A percentile compares a stretch with the other conserved stretches of the same genome.
Conservation (phyloP, 257 asterid species). For the Solanum chiquidenum region DNA sequence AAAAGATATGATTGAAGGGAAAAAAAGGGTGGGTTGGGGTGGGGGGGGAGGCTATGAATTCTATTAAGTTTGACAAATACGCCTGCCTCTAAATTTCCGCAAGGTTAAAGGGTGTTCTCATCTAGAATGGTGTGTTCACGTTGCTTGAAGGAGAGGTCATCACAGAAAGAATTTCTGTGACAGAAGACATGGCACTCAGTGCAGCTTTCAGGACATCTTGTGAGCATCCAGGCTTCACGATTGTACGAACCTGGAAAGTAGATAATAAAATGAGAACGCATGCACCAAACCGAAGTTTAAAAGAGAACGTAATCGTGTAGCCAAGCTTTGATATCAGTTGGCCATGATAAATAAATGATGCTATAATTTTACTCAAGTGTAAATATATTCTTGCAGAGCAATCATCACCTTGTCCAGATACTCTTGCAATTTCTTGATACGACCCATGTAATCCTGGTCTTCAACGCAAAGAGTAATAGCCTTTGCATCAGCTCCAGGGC, state of each 20-base stretch:
- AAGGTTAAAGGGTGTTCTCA: not conserved
- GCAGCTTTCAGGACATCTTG: conserved; percentile 96
- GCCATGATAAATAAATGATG: not conserved
- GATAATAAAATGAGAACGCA: not conserved
- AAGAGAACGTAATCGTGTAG: not conserved
- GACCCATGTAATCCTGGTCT: conserved; percentile 88
- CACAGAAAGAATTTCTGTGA: conserved; percentile 64
- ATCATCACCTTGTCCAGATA: conserved; percentile 44
- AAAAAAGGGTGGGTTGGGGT: no score
- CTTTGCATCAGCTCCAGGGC: conserved; percentile 89
- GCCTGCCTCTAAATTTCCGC: not conserved
- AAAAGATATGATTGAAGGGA: not conserved
- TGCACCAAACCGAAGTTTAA: not conserved
- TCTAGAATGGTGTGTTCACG: conserved; percentile 41
- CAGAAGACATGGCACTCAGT: conserved; percentile 85
- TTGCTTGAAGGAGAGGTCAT: conserved; percentile 22
- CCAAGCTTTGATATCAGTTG: not conserved
- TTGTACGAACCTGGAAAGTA: conserved; percentile 61
- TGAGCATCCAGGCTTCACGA: conserved; percentile 97
- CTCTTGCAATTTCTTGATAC: conserved; percentile 59
- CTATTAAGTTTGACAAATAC: not conserved
- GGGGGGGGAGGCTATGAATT: not conserved
- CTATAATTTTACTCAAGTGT: not conserved
- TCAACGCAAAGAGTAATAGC: conserved; percentile 79
- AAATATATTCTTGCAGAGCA: not conserved